phyloP scores from a whole-genome alignment of 1,284 basidiomycete genomes.

The Coniferiporia weirii region DNA sequence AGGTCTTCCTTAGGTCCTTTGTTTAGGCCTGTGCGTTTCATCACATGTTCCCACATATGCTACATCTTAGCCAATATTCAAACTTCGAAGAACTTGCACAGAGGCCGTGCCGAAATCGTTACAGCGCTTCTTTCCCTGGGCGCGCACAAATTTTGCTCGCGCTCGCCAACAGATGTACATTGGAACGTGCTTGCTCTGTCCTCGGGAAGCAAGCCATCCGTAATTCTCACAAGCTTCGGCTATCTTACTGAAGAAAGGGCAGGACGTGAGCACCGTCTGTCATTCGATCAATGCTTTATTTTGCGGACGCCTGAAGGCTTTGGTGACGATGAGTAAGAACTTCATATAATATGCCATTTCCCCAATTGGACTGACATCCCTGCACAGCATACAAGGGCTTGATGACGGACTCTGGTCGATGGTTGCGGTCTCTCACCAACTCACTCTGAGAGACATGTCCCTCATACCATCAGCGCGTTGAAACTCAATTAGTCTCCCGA shows the following conservation, averaged over 20 bases:
- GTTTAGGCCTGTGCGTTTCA: too few relatives aligned
- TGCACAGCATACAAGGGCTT: neutral
- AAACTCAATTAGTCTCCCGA: neutral
- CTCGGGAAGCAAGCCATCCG: neutral
- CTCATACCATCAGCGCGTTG: neutral
- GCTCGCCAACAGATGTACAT: conserved; percentile 1
- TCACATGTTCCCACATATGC: too few relatives aligned
- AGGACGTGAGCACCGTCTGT: conserved; percentile 8
- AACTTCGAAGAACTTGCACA: neutral
- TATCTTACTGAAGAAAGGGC: conserved; percentile 1
- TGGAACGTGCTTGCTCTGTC: conserved; percentile 10
- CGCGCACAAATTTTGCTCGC: conserved; percentile 9
- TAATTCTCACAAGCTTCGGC: conserved; percentile 11
- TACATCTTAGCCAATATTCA: neutral
- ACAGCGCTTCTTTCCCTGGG: conserved; percentile 9
- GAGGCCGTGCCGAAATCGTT: conserved; percentile 11
- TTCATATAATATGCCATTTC: neutral
- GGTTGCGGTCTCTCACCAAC: conserved; percentile 15
- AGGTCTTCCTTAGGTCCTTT: neutral
- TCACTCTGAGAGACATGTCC: conserved; percentile 14
- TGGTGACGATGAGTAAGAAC: neutral
- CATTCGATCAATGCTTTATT: conserved; percentile 16
- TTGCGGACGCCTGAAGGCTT: neutral
- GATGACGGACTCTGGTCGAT: conserved; percentile 8
- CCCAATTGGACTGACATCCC: neutral